Evolutionary conservation across 2,329 filamentous ascomycete genomes (phyloP).

Genomic region (Passalora sequoiae): DNA sequence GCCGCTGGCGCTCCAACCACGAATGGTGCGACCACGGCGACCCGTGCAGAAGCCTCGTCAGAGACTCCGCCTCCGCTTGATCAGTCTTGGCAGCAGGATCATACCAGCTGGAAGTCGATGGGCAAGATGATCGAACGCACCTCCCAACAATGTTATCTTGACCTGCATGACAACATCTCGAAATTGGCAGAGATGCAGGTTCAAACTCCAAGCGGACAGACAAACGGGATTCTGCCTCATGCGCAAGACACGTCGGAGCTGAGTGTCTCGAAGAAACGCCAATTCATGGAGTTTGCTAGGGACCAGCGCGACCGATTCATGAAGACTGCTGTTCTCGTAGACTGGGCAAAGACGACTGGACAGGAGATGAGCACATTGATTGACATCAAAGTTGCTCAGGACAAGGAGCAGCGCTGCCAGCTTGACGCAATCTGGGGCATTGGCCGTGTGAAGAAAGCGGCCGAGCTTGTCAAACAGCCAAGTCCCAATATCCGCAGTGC

Average conservation of each 20-base stretch:
- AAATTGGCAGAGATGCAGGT: conserved; percentile 62
- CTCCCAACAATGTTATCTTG: conserved; percentile 76
- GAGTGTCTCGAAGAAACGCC: conserved; percentile 70
- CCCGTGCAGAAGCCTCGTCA: neutral
- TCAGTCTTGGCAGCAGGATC: conserved; percentile 58
- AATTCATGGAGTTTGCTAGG: conserved; percentile 71
- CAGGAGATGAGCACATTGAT: conserved; percentile 80
- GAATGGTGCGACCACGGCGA: conserved; percentile 16
- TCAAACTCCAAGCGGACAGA: conserved; percentile 43
- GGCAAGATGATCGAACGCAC: conserved; percentile 70
- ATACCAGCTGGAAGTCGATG: conserved; percentile 66
- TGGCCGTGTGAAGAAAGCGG: conserved; percentile 62
- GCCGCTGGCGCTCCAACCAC: conserved; percentile 8
- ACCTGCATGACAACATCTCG: conserved; percentile 64
- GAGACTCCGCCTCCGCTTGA: conserved; percentile 47
- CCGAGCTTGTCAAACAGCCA: conserved; percentile 68
- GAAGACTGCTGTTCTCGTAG: conserved; percentile 82
- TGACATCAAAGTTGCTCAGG: conserved; percentile 72
- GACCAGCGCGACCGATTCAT: conserved; percentile 81
- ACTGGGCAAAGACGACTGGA: conserved; percentile 74
- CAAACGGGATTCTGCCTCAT: conserved; percentile 38
- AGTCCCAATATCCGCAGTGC: conserved; percentile 90
- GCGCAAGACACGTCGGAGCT: conserved; percentile 53
- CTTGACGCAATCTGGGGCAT: conserved; percentile 25
- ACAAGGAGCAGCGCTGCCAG: conserved; percentile 39